Evolutionary conservation across 2,329 filamentous ascomycete genomes (phyloP).

Genomic region (Aureobasidium melanogenum): DNA sequence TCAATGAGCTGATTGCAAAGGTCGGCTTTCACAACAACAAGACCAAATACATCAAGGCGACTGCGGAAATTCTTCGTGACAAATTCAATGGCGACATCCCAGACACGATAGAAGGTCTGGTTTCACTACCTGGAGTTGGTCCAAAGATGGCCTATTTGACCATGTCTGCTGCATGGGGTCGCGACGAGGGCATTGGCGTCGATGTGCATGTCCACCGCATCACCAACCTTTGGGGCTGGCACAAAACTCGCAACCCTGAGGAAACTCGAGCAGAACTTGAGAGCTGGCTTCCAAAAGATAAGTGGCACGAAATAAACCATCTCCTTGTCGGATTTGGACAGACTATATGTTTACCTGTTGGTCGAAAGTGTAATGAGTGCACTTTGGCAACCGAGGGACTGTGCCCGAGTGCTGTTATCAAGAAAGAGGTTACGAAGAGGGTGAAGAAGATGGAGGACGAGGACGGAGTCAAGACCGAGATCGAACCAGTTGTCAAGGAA

Average conservation of each 20-base stretch:
- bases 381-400: conserved; percentile 66
- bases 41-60: conserved; percentile 65
- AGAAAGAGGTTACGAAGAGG: conserved; percentile 44
- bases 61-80: conserved; percentile 64
- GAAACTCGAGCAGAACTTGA: conserved; percentile 69
- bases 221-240: conserved; percentile 90
- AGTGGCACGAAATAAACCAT: conserved; percentile 89
- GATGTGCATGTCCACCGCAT: conserved; percentile 94
- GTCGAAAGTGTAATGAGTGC: conserved; percentile 76
- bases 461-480: conserved; percentile 21
- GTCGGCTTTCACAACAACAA: conserved; percentile 96
- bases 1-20: conserved; percentile 69
- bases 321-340: conserved; percentile 83
- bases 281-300: conserved; percentile 72
- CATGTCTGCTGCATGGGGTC: conserved; percentile 65
- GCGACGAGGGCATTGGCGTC: conserved; percentile 72
- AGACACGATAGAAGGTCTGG: conserved; percentile 63
- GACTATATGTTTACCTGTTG: conserved; percentile 73
- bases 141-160: conserved; percentile 94
- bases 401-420: conserved; percentile 49
- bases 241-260: conserved; percentile 72
- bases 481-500: conserved; percentile 20
- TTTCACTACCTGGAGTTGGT: conserved; percentile 73
- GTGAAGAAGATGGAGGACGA: conserved; percentile 33
- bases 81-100: conserved; percentile 69